Evolutionary conservation across 805 yeast species (phyloP), one percentile per base, ranked within the genome.

Genomic region (Saturnispora serradocipensis): DNA sequence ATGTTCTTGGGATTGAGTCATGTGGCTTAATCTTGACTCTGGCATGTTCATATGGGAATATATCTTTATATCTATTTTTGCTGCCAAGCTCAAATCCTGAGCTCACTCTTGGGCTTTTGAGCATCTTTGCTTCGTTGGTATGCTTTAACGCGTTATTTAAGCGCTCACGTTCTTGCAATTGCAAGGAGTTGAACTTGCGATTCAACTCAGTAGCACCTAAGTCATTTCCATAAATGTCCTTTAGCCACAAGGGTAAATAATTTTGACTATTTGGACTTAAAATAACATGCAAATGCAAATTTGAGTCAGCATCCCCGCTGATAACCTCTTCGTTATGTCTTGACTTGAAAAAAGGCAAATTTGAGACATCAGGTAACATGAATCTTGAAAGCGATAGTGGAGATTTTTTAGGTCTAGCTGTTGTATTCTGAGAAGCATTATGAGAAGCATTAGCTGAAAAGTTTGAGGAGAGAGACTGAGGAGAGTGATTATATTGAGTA

Each of bases 21-120:
- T 59, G 56, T 18, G 62, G 61, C 44, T 67, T 65, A 45, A 87
- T 69, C 53, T 77, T 78, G 11, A 91, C 97, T 53, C 97, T 72
- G 4, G 95, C 78, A 60, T 86, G 91, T 62, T 87, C 95, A 66
- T 79, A 90, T 4, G 96, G 89, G 61, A 86, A 84, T 43, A 90
- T 86, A 64, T 90, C 95, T 60, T 86, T 85, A 71, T 90, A 90
- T 54, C 98, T 70, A 66, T 90, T 88, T 61, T 89, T 89, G 49
- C 75, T 66, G 25, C 95, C 91, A 43, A 81, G 73, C 65, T 88
- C 96, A 42, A 89, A 81, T 6, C 96, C 97, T 5, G 84, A 79
- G 35, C 82, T 78, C 32, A 86, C 76, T 15, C 43, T 43, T 16
- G 56, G 58, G 28, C 72, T 63, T 22, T 81, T 79, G 2, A 68